These are phyloP conservation scores for Datisca glomerata DNA, from an alignment of 306 rosid genomes.

Conservation along the genomic window DNA sequence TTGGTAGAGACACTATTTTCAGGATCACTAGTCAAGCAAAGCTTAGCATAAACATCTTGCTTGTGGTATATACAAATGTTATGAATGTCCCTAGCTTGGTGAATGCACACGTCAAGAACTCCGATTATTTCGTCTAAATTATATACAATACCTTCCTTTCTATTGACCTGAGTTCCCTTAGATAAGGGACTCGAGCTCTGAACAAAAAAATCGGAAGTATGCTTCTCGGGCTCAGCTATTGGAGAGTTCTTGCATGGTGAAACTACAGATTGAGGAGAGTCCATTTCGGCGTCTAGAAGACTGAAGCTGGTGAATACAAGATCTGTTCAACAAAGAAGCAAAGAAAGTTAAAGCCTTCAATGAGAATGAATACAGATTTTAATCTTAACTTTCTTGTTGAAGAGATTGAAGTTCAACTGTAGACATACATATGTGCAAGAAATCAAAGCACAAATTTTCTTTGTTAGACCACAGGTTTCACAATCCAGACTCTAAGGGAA, in stretches of 20 bases:
- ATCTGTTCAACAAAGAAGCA: constrained; percentile 22
- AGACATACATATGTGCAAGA: too few relatives aligned
- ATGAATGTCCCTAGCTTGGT: constrained; percentile 86
- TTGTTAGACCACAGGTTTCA: too few relatives aligned
- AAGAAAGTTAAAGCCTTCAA: neutral
- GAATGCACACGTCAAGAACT: constrained; percentile 57
- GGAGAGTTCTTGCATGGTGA: constrained; percentile 9
- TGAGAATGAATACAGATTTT: too few relatives aligned
- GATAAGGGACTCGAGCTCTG: constrained; percentile 19
- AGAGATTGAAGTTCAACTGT: too few relatives aligned
- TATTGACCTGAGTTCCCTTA: constrained; percentile 34
- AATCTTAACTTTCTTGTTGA: too few relatives aligned
- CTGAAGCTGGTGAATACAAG: constrained; percentile 2
- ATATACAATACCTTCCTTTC: constrained; percentile 21
- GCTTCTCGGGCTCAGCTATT: constrained; percentile 35
- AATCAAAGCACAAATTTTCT: too few relatives aligned
- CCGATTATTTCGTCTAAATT: constrained; percentile 39
- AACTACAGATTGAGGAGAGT: constrained; percentile 21
- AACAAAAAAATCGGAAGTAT: constrained; percentile 18
- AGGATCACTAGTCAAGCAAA: constrained; percentile 59
- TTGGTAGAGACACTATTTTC: constrained; percentile 56
- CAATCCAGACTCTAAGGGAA: too few relatives aligned
- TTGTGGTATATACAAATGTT: constrained; percentile 97
- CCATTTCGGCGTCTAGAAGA: constrained; percentile 36
- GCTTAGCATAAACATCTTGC: constrained; percentile 96